Evolutionary conservation across 192 early-diverging fungal species (phyloP).

Genomic region (Coemansia reversa): DNA sequence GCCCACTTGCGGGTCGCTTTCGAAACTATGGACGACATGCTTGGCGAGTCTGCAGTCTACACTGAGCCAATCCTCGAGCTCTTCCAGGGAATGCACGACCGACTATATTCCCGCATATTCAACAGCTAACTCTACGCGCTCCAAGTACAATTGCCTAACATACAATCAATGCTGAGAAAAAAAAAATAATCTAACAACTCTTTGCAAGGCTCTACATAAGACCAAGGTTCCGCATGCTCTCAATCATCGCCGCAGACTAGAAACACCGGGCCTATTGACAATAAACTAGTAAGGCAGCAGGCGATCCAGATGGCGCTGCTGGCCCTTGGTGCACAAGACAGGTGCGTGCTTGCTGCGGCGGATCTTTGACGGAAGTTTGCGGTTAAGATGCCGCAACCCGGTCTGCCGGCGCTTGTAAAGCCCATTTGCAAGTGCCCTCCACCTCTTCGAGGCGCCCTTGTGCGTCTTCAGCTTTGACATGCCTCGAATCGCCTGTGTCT

Average conservation of each 20-base stretch:
- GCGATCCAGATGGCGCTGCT: conserved; percentile 45
- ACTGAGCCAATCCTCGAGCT: conserved; percentile 73
- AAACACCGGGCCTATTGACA: neutral
- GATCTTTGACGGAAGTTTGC: conserved; percentile 30
- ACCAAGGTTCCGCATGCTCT: too few species aligned
- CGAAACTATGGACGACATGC: conserved; percentile 28
- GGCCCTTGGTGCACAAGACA: conserved; percentile 40
- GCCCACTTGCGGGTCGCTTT: conserved; percentile 43
- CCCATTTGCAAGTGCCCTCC: conserved; percentile 49
- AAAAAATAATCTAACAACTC: too few species aligned
- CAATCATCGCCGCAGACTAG: too few species aligned
- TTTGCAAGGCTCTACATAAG: too few species aligned
- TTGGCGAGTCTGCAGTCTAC: conserved; percentile 52
- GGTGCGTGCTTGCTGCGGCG: conserved; percentile 50
- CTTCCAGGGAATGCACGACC: conserved; percentile 75
- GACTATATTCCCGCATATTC: conserved; percentile 73
- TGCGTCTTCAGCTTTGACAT: conserved; percentile 56
- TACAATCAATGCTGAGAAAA: too few species aligned
- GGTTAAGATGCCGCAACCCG: conserved; percentile 47
- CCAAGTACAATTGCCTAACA: neutral
- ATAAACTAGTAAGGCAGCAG: conserved; percentile 37
- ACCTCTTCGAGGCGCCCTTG: conserved; percentile 51
- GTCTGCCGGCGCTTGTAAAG: conserved; percentile 41
- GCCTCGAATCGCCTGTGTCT: conserved; percentile 38
- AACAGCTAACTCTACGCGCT: conserved; percentile 59